Evolutionary conservation across 2,329 filamentous ascomycete genomes (phyloP).

Genomic region (Zymoseptoria crescenta): DNA sequence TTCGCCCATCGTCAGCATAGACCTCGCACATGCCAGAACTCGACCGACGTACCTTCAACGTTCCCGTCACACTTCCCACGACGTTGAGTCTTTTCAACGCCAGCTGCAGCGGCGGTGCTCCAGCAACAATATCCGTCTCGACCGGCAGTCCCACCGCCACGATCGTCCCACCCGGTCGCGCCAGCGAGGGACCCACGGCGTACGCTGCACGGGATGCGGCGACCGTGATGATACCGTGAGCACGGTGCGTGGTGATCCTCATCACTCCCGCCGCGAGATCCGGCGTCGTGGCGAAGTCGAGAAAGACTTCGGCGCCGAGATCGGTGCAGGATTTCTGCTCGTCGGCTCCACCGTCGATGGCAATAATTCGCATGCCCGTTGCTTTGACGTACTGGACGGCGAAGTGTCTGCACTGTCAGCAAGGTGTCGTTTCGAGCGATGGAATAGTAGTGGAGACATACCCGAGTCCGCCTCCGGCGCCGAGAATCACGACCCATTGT

Average conservation of each 20-base stretch:
- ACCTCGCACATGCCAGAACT: background rate
- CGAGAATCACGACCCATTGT: too few species aligned
- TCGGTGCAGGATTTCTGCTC: conserved; percentile 32
- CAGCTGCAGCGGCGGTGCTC: conserved; percentile 29
- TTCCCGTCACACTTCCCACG: conserved; percentile 21
- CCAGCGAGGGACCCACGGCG: conserved; percentile 25
- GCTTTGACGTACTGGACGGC: too few species aligned
- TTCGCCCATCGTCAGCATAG: background rate
- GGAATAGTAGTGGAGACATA: too few species aligned
- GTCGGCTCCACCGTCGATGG: conserved; percentile 32
- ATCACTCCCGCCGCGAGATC: conserved; percentile 31
- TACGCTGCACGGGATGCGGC: conserved; percentile 33
- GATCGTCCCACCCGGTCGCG: conserved; percentile 31
- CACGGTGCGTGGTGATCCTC: conserved; percentile 31
- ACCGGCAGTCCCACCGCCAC: conserved; percentile 33
- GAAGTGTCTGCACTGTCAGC: too few species aligned
- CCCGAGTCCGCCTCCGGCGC: too few species aligned
- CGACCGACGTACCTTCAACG: conserved; percentile 27
- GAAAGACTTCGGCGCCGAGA: conserved; percentile 32
- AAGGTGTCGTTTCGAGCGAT: too few species aligned
- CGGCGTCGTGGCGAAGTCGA: conserved; percentile 30
- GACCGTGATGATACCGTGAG: conserved; percentile 33
- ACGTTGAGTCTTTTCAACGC: conserved; percentile 36
- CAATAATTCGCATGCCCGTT: too few species aligned
- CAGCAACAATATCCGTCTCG: conserved; percentile 29